Percentiles rank a stretch among this genome's conserved stretches.
These are phyloP conservation scores for Pichia exigua DNA, from an alignment of 805 yeast species.

Conservation along the genomic window DNA sequence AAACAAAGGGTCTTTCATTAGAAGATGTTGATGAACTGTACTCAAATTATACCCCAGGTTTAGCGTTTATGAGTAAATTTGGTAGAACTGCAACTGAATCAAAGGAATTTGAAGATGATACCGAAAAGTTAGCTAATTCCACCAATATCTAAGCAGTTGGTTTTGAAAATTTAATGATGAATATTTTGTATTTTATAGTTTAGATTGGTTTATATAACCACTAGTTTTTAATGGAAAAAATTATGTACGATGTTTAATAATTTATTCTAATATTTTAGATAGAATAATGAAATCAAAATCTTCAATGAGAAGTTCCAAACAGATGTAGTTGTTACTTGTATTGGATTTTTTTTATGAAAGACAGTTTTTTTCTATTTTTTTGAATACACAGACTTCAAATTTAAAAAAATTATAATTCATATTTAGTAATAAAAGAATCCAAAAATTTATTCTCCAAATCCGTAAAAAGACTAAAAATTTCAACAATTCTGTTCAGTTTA, in stretches of 20 bases:
- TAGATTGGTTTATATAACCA: neutral
- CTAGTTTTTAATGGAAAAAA: neutral
- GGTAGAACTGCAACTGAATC: conserved; percentile 11
- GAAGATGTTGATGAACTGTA: conserved; percentile 52
- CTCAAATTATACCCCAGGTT: conserved; percentile 29
- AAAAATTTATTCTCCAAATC: conserved; percentile 7
- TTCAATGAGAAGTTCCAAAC: too few relatives aligned
- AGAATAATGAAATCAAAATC: too few relatives aligned
- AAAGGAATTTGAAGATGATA: neutral
- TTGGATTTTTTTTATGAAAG: too few relatives aligned
- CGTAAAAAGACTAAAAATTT: conserved; percentile 8
- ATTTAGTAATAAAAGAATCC: conserved; percentile 1
- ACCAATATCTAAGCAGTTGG: neutral
- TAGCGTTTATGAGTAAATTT: conserved; percentile 21
- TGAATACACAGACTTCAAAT: too few relatives aligned
- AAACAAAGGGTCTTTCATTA: conserved; percentile 48
- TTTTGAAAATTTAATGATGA: neutral
- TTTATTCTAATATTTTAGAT: too few relatives aligned
- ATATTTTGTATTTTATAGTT: neutral
- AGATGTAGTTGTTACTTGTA: too few relatives aligned
- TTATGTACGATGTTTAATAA: too few relatives aligned
- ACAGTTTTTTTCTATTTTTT: neutral
- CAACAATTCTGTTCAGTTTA: conserved; percentile 3
- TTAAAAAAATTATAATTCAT: neutral
- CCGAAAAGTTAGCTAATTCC: neutral